Evolutionary conservation across 176 grass and related monocot species (phyloP), one percentile per base, ranked within the genome.

Genomic region (Carex pumila): DNA sequence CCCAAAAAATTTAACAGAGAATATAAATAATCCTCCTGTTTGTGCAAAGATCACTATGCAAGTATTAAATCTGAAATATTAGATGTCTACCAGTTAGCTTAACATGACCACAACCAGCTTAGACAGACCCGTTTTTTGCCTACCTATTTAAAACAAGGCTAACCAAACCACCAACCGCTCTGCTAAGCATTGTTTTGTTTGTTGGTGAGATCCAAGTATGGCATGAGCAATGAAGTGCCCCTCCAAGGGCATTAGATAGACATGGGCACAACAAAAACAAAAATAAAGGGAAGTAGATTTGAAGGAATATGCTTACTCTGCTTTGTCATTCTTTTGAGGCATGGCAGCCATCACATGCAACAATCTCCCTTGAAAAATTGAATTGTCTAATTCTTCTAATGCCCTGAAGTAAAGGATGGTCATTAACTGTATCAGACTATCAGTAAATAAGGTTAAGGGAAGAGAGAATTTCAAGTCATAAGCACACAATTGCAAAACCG

Each of bases 311-410:
- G 66, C 92, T 90, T 92, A 98, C 95, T 98, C 91, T 36, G 86
- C 67, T 14, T 91, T 89, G 74, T 98, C 87, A 83, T 86, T 87
- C 73, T 89, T 91, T 85, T 91, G 85, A 61, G 92, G 92, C 70
- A 91, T 98, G 66, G 95, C 95, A 85, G 95, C 92, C 83, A 91
- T 87, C 60, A 98, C 86, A 85, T 85, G 89, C 79, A 98, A 85
- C 1, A 98, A 73, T 83, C 91, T 88, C 10, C 95, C 95, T 85
- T 98, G 95, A 81, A 98, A 98, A 82, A 89, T 98, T 80, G 93
- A 98, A 60, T 95, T 98, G 82, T 95, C 92, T 68, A 98, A 86
- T 89, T 98, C 94, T 88, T 92, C 91, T 58, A 98, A 80, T 86
- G 95, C 92, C 86, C 95, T 95, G 72, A 65, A 82, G 87, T 71